Evolutionary conservation across 345 rosid genomes (phyloP), one percentile per base, ranked within the genome.

Genomic region (Moringa oleifera): DNA sequence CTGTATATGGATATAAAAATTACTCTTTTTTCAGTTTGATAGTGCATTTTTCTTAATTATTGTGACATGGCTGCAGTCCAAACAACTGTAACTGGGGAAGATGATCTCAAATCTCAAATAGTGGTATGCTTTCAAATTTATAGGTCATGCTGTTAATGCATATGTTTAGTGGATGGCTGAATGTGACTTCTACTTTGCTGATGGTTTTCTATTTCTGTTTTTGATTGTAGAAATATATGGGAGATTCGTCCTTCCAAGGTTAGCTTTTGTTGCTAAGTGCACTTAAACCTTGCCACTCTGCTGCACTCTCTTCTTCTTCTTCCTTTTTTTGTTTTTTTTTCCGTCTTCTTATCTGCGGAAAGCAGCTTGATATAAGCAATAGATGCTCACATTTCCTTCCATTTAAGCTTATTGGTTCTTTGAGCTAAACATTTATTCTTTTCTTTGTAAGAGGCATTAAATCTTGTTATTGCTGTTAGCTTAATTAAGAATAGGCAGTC

Each of bases 171-270:
- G 12, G 47, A 41, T 41, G 47, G 47, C 47, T 41, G 12, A 15
- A 41, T 16, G 12, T 4, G 2, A 1, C 6, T 41, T 22, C 23
- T 71, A 45, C 28, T 55, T 60, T 53, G 15, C 31, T 66, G 15
- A 51, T 62, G 22, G 11, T 65, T 66, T 61, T 71, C 61, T n/a
- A n/a, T n/a, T n/a, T n/a, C 37, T 33, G 6, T 33, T 33, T 72
- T 62, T 71, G 65, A 63, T 70, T 59, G 75, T 85, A 89, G 97
- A 84, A 65, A 66, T 87, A 73, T 73, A 85, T 87, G 93, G 91
- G 83, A 67, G 96, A 90, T 81, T 79, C 93, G 23, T 72, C 89
- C 47, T 89, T 92, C 78, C 93, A 85, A 75, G 98, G 96, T 90
- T 68, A 74, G 61, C 53, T 56, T 63, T 70, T 20, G 66, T 62